phyloP scores from a whole-genome alignment of 1,284 basidiomycete genomes.

The Amylostereum areolatum region DNA sequence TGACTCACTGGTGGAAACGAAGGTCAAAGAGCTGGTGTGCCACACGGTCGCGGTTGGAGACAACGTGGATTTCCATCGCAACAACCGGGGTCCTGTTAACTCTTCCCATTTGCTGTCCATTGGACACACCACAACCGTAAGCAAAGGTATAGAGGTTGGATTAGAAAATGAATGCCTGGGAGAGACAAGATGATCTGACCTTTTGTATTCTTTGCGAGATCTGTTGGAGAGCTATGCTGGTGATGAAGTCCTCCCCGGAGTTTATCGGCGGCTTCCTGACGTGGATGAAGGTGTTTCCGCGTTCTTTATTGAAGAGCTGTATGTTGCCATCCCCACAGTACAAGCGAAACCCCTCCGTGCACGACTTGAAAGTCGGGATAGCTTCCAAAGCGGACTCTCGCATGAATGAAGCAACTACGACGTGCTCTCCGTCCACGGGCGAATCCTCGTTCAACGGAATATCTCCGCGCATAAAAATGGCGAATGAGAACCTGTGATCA shows the following conservation, averaged over 20 bases:
- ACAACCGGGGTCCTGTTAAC: constrained; percentile 43
- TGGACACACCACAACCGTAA: no score
- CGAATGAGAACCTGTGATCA: constrained; percentile 53
- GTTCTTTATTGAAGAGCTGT: constrained; percentile 50
- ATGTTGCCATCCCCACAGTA: constrained; percentile 47
- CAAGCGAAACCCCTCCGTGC: constrained; percentile 46
- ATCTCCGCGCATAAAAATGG: constrained; percentile 54
- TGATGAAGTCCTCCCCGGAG: constrained; percentile 40
- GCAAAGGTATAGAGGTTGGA: neutral
- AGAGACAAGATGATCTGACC: constrained; percentile 26
- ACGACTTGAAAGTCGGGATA: constrained; percentile 43
- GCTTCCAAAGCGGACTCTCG: constrained; percentile 37
- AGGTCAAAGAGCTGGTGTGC: constrained; percentile 61
- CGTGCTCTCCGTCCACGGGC: constrained; percentile 30
- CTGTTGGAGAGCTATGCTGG: constrained; percentile 57
- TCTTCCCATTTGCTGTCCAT: constrained; percentile 49
- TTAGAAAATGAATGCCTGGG: neutral
- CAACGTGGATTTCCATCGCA: constrained; percentile 57
- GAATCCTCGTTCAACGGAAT: constrained; percentile 58
- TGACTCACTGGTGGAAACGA: constrained; percentile 57
- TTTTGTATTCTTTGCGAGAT: constrained; percentile 46
- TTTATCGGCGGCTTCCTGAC: constrained; percentile 40
- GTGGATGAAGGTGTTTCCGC: constrained; percentile 52
- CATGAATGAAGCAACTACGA: constrained; percentile 60
- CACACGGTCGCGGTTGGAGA: constrained; percentile 59